phyloP scores from a whole-genome alignment of 768 basidiomycete species.

The Phanerochaete carnosa region DNA sequence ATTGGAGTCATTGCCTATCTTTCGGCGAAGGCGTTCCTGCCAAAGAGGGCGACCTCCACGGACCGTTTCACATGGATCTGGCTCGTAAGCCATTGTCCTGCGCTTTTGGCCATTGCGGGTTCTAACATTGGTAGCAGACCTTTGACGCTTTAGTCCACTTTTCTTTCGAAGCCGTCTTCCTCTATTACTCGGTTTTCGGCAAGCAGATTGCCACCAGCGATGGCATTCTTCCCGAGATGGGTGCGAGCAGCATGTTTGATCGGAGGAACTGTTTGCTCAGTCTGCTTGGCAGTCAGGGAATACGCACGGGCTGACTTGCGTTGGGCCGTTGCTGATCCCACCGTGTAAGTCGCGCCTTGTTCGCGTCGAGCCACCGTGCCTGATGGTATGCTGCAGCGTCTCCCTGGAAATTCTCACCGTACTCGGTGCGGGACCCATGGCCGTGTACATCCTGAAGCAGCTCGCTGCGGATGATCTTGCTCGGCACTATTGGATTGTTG shows the following conservation, averaged over 20 bases:
- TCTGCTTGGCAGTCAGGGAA: constrained; percentile 58
- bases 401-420: constrained; percentile 84
- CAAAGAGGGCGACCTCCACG: constrained; percentile 59
- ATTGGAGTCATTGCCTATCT: constrained; percentile 49
- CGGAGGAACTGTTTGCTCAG: background rate
- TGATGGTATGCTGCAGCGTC: constrained; percentile 32
- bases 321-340: constrained; percentile 79
- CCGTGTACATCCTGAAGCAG: constrained; percentile 67
- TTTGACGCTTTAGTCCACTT: constrained; percentile 84
- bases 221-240: constrained; percentile 70
- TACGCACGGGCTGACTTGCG: constrained; percentile 78
- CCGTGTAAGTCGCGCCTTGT: constrained; percentile 22
- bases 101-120: background rate
- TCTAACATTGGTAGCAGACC: constrained; percentile 37
- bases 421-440: constrained; percentile 70
- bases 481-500: constrained; percentile 76
- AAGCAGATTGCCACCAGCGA: constrained; percentile 64
- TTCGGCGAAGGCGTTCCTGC: constrained; percentile 55
- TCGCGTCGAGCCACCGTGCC: background rate
- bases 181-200: constrained; percentile 75
- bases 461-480: constrained; percentile 63
- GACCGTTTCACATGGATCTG: constrained; percentile 75
- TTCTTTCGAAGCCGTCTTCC: constrained; percentile 74
- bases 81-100: constrained; percentile 46
- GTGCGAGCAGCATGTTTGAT: constrained; percentile 40